A percentile compares a stretch with the other conserved stretches of the same genome.
These are phyloP conservation scores for Spergularia bocconei DNA, from an alignment of 148 eudicot species.

Conservation along the genomic window DNA sequence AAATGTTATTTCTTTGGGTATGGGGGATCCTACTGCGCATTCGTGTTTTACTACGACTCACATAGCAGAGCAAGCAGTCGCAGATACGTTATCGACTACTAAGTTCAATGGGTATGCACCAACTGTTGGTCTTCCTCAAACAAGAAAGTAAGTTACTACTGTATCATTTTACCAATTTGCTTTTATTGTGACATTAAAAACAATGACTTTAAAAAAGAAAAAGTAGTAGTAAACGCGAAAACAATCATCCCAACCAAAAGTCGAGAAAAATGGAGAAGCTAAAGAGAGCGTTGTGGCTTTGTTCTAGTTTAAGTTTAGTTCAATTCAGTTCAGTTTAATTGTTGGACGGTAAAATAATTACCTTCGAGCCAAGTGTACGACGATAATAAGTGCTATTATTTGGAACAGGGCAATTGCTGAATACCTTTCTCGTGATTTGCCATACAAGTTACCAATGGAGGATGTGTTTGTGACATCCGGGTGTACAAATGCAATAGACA, in stretches of 20 bases:
- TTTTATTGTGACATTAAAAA: too few species aligned
- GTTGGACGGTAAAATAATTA: neutral
- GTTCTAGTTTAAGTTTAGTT: neutral
- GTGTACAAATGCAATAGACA: conserved; percentile 91
- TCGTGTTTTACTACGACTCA: conserved; percentile 62
- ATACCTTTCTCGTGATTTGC: conserved; percentile 72
- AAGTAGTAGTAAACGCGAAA: too few species aligned
- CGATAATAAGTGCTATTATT: neutral
- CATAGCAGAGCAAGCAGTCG: conserved; percentile 51
- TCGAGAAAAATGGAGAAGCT: too few species aligned
- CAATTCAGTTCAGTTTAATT: neutral
- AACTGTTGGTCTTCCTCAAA: conserved; percentile 80
- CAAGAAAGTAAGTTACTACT: conserved; percentile 54
- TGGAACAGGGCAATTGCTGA: conserved; percentile 77
- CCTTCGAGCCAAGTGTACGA: too few species aligned
- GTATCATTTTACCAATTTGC: neutral
- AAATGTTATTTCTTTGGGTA: conserved; percentile 66
- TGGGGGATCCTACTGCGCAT: conserved; percentile 87
- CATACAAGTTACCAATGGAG: conserved; percentile 55
- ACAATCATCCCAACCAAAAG: too few species aligned
- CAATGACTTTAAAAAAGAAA: too few species aligned
- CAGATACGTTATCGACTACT: conserved; percentile 42
- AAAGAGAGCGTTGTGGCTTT: too few species aligned
- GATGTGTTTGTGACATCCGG: conserved; percentile 86
- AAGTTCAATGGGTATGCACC: conserved; percentile 89